These are phyloP conservation scores for Trichoderma afroharzianum DNA, from an alignment of 2,329 filamentous ascomycete species.

Conservation along the genomic window DNA sequence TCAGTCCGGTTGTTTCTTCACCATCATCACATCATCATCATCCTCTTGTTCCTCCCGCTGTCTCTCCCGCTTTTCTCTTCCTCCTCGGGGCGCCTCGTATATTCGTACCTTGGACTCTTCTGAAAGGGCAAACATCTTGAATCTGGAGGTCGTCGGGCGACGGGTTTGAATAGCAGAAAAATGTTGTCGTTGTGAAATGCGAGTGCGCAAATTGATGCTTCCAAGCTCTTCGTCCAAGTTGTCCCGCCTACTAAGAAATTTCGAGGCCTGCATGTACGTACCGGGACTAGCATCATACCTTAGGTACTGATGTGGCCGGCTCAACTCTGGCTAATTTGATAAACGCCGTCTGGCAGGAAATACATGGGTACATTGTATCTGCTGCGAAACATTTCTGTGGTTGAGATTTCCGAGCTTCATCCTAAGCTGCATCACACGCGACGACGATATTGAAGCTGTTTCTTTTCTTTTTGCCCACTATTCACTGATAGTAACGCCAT, in stretches of 20 bases:
- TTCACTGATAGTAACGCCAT: not conserved
- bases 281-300: not conserved
- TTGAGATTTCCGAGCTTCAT: constrained; percentile 16
- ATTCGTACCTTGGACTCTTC: constrained; percentile 87
- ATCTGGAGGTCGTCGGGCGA: not conserved
- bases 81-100: not conserved
- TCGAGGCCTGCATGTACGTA: constrained; percentile 13
- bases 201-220: constrained; percentile 13
- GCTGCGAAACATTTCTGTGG: constrained; percentile 1
- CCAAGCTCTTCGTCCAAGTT: not conserved
- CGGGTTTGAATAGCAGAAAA: not conserved
- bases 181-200: not conserved
- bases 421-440: constrained; percentile 14
- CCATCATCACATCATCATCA: not conserved
- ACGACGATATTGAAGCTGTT: not conserved
- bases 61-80: not conserved
- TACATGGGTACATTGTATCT: not conserved
- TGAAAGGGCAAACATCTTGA: constrained; percentile 66
- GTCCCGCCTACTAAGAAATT: constrained; percentile 15
- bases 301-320: no score
- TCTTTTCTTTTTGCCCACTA: not conserved
- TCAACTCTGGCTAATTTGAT: constrained; percentile 30
- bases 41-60: not conserved
- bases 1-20: constrained; percentile 13
- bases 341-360: not conserved